Evolutionary conservation across 805 yeast genomes (phyloP).

Genomic region (Saccharomycopsis sp.): DNA sequence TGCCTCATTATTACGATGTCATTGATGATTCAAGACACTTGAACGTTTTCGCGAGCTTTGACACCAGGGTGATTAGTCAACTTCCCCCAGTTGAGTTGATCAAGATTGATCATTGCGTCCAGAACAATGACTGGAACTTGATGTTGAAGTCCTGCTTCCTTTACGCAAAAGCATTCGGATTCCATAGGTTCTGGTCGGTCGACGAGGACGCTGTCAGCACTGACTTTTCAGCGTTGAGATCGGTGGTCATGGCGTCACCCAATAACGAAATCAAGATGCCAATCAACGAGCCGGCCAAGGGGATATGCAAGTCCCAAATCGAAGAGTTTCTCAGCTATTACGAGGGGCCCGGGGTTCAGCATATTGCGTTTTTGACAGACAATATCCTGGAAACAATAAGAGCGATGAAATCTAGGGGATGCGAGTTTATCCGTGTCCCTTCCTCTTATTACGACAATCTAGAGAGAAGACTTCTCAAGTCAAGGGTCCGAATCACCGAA

Average conservation of each 20-base stretch:
- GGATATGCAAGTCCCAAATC: slow-evolving; percentile 62
- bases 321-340: slow-evolving; percentile 74
- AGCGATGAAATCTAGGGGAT: slow-evolving; percentile 53
- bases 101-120: slow-evolving; percentile 73
- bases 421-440: slow-evolving; percentile 61
- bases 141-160: slow-evolving; percentile 52
- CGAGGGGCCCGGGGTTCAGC: slow-evolving; percentile 82
- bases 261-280: slow-evolving; percentile 70
- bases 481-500: slow-evolving; percentile 45
- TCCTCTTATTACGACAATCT: slow-evolving; percentile 49
- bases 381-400: slow-evolving; percentile 53
- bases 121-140: slow-evolving; percentile 64
- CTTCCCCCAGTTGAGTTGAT: slow-evolving; percentile 36
- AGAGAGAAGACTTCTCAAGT: slow-evolving; percentile 35
- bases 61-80: slow-evolving; percentile 3
- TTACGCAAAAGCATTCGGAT: slow-evolving; percentile 60
- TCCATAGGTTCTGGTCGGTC: slow-evolving; percentile 78
- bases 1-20: slow-evolving; percentile 42
- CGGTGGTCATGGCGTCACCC: slow-evolving; percentile 69
- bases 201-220: slow-evolving; percentile 74
- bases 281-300: slow-evolving; percentile 75
- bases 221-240: slow-evolving; percentile 57
- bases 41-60: slow-evolving; percentile 1
- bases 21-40: slow-evolving; percentile 1
- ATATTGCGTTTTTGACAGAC: slow-evolving; percentile 61